A percentile compares a stretch with the other conserved stretches of the same genome.
Evolutionary conservation across 1,139 yeast genomes (phyloP).

Genomic region (Yamadazyma pseudoaaseri): DNA sequence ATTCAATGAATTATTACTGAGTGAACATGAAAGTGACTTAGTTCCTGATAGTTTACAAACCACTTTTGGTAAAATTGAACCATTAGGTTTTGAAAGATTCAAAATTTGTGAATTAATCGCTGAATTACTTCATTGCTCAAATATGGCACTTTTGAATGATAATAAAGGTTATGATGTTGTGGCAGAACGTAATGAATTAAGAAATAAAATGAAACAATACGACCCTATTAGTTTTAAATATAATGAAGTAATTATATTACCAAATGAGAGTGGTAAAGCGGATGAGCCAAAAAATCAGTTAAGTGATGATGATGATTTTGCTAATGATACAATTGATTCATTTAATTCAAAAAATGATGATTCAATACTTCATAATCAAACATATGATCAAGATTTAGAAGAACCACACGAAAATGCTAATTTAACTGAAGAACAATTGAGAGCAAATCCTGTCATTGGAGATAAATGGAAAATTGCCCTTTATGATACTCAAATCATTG

Average conservation of each 20-base stretch:
- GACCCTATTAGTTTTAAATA: conserved; percentile 50
- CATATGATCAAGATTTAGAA: conserved; percentile 33
- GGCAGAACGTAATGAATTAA: conserved; percentile 66
- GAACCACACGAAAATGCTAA: conserved; percentile 55
- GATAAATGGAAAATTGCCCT: conserved; percentile 84
- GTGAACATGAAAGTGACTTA: conserved; percentile 23
- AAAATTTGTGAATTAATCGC: conserved; percentile 94
- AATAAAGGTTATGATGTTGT: conserved; percentile 80
- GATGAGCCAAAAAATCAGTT: conserved; percentile 9
- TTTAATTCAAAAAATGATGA: conserved; percentile 35
- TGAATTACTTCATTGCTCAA: conserved; percentile 91
- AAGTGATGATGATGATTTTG: conserved; percentile 19
- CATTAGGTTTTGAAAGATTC: conserved; percentile 92
- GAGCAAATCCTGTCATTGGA: conserved; percentile 81
- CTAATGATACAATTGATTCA: conserved; percentile 46
- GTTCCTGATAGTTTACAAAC: conserved; percentile 47
- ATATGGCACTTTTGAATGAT: conserved; percentile 91
- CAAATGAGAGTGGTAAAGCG: conserved; percentile 19
- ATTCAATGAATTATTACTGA: conserved; percentile 46
- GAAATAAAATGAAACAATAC: conserved; percentile 47
- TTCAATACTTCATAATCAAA: conserved; percentile 23
- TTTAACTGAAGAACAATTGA: conserved; percentile 54
- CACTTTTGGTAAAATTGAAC: conserved; percentile 60
- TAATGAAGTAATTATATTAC: conserved; percentile 44
- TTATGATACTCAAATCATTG: conserved; percentile 76